phyloP scores from a whole-genome alignment of 352 stramenopile genomes.

The Globisporangium abappressorium region DNA sequence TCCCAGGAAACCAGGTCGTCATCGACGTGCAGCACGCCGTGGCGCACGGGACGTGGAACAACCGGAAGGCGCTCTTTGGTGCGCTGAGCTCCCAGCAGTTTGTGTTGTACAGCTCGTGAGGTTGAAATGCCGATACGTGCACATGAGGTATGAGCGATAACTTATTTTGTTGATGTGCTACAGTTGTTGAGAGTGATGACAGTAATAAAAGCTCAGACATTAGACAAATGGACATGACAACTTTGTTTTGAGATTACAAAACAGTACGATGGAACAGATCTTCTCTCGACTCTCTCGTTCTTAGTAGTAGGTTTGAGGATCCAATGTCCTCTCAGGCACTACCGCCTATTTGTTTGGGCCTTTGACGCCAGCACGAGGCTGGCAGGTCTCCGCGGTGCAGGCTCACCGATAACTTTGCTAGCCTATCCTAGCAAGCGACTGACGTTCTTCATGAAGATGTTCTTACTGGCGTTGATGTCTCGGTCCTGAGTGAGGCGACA shows the following conservation, averaged over 20 bases:
- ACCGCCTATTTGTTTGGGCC: too few species aligned
- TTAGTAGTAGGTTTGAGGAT: background rate
- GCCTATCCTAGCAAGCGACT: too few species aligned
- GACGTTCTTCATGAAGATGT: too few species aligned
- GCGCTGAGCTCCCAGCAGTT: conserved; percentile 30
- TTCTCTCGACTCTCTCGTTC: background rate
- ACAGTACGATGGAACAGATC: background rate
- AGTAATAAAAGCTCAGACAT: background rate
- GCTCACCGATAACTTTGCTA: too few species aligned
- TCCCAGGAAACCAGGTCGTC: conserved; percentile 10
- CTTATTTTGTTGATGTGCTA: background rate
- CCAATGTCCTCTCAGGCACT: background rate
- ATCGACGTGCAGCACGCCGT: conserved; percentile 37
- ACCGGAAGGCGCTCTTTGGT: conserved; percentile 29
- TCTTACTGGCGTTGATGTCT: too few species aligned
- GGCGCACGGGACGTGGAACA: conserved; percentile 24
- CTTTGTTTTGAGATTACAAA: background rate
- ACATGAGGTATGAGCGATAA: background rate
- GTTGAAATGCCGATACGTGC: too few species aligned
- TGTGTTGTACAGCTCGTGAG: conserved; percentile 22
- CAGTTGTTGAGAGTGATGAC: too few species aligned
- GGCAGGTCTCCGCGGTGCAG: too few species aligned
- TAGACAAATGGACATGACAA: background rate
- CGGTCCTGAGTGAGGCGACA: too few species aligned
- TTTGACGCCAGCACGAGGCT: too few species aligned